Evolutionary conservation across 345 rosid species (phyloP), one percentile per base, ranked within the genome.

Genomic region (Cardamine resedifolia): DNA sequence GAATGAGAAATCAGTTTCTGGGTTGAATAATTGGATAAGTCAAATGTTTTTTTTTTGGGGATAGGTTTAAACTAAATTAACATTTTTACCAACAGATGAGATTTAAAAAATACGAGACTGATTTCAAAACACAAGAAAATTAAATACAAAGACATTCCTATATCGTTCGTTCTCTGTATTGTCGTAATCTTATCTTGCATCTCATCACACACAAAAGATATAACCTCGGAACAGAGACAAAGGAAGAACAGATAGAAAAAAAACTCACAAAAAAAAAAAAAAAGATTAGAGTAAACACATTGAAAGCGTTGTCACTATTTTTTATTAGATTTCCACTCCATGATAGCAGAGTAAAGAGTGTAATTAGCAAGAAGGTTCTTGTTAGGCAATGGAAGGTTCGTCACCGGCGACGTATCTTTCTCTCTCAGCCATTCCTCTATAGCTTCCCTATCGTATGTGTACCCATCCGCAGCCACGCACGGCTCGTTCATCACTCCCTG

Each of bases 391-490:
- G 80, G 77, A 64, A 87, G 71, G 18, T 85, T 84, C 10, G 96
- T 89, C 83, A 83, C 74, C 0, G 98, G 97, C 1, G 98, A 93
- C 3, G 77, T 79, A 38, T 87, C 84, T 1, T 83, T 84, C 49
- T 68, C 77, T 67, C 82, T 77, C 18, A 89, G 78, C 98, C 97
- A 93, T 61, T 83, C 81, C 74, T 87, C 86, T 3, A 90, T 87
- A 18, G 90, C 86, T 72, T 70, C 79, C 5, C 87, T 80, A 30
- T 93, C 92, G 4, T 93, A 90, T 0, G 88, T 87, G 80, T 85
- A 90, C 4, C 98, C 98, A 73, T 93, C 97, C 7, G 96, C 86
- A 20, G 98, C 97, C 21, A 93, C 97, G 71, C 87, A 86, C 1
- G 98, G 97, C 10, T 89, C 94, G 1, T 83, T 72, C 97, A 89